These are phyloP conservation scores for Gastrolobium bilobum DNA, from an alignment of 306 rosid species.

Conservation along the genomic window DNA sequence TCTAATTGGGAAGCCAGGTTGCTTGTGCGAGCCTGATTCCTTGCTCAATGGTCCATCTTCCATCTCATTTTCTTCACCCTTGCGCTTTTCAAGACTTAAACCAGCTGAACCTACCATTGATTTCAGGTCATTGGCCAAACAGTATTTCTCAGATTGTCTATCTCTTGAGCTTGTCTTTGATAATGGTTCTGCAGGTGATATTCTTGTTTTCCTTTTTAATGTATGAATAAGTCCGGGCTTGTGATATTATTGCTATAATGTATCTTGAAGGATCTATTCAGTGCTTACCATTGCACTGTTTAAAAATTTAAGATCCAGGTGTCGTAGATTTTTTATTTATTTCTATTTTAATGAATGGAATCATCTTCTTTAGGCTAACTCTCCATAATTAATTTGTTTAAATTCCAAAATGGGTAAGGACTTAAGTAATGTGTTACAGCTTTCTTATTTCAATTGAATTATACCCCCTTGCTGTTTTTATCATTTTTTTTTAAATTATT, in stretches of 20 bases:
- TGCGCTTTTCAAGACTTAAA: constrained; percentile 77
- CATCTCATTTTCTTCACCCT: constrained; percentile 81
- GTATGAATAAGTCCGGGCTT: neutral
- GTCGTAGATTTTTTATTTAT: constrained; percentile 20
- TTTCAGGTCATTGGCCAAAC: constrained; percentile 83
- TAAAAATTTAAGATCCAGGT: neutral
- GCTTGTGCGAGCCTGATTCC: constrained; percentile 83
- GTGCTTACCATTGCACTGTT: neutral
- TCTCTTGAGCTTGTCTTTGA: constrained; percentile 75
- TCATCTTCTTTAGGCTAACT: constrained; percentile 2
- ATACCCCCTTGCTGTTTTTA: neutral
- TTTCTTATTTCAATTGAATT: constrained; percentile 26
- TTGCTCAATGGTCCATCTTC: constrained; percentile 86
- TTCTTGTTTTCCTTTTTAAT: constrained; percentile 35
- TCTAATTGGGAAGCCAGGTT: constrained; percentile 78
- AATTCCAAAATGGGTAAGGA: neutral
- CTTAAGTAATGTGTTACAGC: neutral
- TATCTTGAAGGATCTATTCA: constrained; percentile 28
- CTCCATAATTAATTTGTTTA: constrained; percentile 4
- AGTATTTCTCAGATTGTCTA: constrained; percentile 72
- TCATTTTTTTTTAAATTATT: too few species aligned
- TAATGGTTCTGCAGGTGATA: constrained; percentile 70
- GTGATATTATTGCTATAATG: constrained; percentile 1
- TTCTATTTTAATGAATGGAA: neutral
- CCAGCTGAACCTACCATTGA: constrained; percentile 69